These are phyloP conservation scores for Didymella exigua DNA, from an alignment of 2,329 filamentous ascomycete species.

Conservation along the genomic window DNA sequence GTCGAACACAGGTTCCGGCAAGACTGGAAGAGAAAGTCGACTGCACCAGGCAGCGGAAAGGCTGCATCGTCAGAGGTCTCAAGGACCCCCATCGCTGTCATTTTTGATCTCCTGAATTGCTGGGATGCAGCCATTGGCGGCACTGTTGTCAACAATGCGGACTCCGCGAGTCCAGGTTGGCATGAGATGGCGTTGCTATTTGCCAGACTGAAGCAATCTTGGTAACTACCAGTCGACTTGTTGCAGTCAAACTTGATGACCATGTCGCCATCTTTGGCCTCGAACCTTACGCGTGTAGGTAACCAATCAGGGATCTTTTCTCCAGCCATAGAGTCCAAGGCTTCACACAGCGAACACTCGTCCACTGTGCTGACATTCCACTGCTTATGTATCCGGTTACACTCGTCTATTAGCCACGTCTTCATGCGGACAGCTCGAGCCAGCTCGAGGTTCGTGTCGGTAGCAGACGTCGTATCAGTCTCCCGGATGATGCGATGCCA, in stretches of 20 bases:
- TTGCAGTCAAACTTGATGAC: constrained; percentile 39
- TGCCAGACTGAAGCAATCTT: constrained; percentile 16
- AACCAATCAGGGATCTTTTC: constrained; percentile 39
- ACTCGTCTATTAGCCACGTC: constrained; percentile 25
- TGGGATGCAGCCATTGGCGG: background rate
- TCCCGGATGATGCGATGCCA: constrained; percentile 31
- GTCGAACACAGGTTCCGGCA: constrained; percentile 31
- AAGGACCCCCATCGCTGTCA: background rate
- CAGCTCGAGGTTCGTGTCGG: background rate
- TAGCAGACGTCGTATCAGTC: background rate
- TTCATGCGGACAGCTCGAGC: constrained; percentile 31
- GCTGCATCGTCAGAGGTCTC: background rate
- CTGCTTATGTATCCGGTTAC: constrained; percentile 29
- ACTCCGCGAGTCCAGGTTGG: background rate
- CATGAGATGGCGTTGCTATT: constrained; percentile 2
- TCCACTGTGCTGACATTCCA: constrained; percentile 32
- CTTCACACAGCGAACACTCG: constrained; percentile 27
- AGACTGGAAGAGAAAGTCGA: constrained; percentile 25
- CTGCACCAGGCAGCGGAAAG: background rate
- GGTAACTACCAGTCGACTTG: constrained; percentile 18
- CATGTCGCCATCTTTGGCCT: constrained; percentile 36
- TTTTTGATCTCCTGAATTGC: background rate
- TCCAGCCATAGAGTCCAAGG: constrained; percentile 33
- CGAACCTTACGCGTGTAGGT: constrained; percentile 34
- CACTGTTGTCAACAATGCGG: background rate